Conservation (phyloP, 2,329 filamentous ascomycete species). For the Fusarium sp. region DNA sequence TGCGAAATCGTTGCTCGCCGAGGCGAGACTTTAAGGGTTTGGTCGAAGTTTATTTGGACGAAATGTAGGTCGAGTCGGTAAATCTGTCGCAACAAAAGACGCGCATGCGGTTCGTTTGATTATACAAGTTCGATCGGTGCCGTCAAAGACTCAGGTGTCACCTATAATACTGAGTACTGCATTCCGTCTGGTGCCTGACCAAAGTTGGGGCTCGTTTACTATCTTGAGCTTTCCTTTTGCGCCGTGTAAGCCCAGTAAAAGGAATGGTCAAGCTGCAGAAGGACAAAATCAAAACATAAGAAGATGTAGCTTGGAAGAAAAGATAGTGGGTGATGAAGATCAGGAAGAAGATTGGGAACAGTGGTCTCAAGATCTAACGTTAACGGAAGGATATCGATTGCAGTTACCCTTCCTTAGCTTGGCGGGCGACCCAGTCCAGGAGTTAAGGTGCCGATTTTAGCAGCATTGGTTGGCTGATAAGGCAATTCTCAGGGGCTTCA, state of each 20-base stretch:
- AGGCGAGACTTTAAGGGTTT: slow-evolving; percentile 39
- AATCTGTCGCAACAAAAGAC: not conserved
- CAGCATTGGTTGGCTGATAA: slow-evolving; percentile 26
- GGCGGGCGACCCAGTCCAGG: slow-evolving; percentile 4
- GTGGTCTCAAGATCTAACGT: slow-evolving; percentile 8
- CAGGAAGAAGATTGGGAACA: slow-evolving; percentile 17
- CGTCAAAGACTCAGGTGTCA: slow-evolving; percentile 19
- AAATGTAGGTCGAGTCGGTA: not conserved
- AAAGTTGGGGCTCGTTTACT: not conserved
- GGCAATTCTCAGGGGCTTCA: slow-evolving; percentile 13
- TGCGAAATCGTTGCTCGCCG: slow-evolving; percentile 41
- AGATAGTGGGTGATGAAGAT: slow-evolving; percentile 7
- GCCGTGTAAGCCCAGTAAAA: not conserved
- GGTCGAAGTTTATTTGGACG: not conserved
- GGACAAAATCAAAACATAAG: not conserved
- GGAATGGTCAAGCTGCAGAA: not conserved
- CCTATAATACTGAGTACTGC: slow-evolving; percentile 16
- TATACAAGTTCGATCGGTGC: slow-evolving; percentile 10
- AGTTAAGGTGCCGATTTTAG: slow-evolving; percentile 6
- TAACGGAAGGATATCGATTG: slow-evolving; percentile 13
- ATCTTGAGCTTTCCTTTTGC: not conserved
- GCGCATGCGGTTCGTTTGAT: not conserved
- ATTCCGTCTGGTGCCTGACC: slow-evolving; percentile 27
- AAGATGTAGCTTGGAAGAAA: not conserved
- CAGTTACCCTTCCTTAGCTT: slow-evolving; percentile 4